Conservation (phyloP, 2,329 filamentous ascomycete genomes). For the Curvularia sp. region DNA sequence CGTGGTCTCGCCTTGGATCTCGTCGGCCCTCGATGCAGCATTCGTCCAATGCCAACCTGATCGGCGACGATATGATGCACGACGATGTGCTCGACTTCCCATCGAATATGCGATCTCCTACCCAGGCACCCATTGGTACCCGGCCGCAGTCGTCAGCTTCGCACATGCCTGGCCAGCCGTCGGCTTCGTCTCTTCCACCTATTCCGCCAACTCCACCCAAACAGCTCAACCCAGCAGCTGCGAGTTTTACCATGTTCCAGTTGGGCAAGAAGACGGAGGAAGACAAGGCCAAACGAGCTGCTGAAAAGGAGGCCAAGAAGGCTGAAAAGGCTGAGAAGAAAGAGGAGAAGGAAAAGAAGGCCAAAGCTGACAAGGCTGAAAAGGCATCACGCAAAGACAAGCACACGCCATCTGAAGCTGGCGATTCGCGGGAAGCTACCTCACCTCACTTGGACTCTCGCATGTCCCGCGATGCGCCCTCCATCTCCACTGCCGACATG, state of each 20-base stretch:
- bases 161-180: conserved; percentile 37
- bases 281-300: conserved; percentile 40
- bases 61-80: conserved; percentile 58
- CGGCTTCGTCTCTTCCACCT: conserved; percentile 27
- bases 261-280: conserved; percentile 43
- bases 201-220: conserved; percentile 58
- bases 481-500: conserved; percentile 50
- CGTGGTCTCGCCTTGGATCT: conserved; percentile 80
- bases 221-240: conserved; percentile 83
- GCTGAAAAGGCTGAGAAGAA: conserved; percentile 45
- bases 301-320: conserved; percentile 42
- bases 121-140: conserved; percentile 78
- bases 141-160: conserved; percentile 68
- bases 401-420: conserved; percentile 37
- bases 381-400: conserved; percentile 48
- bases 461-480: conserved; percentile 53
- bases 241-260: conserved; percentile 71
- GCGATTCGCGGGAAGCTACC: conserved; percentile 36
- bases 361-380: conserved; percentile 43
- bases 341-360: conserved; percentile 50
- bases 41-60: conserved; percentile 71
- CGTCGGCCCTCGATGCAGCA: conserved; percentile 80
- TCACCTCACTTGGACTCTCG: conserved; percentile 41
- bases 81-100: conserved; percentile 59
- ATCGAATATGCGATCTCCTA: conserved; percentile 58